phyloP scores from a whole-genome alignment of 768 basidiomycete genomes.

The Hemileccinum rubropunctum region DNA sequence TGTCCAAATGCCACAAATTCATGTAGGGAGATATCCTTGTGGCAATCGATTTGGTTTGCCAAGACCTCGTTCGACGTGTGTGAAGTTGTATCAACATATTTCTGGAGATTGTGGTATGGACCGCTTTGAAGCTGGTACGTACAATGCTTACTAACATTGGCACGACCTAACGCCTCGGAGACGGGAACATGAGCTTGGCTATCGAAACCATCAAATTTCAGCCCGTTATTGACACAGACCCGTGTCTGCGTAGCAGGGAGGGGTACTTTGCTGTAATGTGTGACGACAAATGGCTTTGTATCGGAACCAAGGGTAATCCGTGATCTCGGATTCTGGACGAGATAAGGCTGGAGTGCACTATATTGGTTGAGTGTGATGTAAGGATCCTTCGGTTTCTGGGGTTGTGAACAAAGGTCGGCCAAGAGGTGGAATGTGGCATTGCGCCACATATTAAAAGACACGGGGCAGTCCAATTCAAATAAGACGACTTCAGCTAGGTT shows the following conservation, averaged over 20 bases:
- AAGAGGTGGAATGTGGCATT: slow-evolving; percentile 37
- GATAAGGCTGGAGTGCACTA: slow-evolving; percentile 5
- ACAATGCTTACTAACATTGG: slow-evolving; percentile 24
- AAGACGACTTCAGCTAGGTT: slow-evolving; percentile 29
- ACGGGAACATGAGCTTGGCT: slow-evolving; percentile 8
- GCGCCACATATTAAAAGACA: slow-evolving; percentile 43
- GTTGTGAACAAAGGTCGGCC: slow-evolving; percentile 31
- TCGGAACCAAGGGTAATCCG: slow-evolving; percentile 23
- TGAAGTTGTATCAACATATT: slow-evolving; percentile 34
- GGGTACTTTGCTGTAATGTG: slow-evolving; percentile 8
- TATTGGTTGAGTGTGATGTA: slow-evolving; percentile 17
- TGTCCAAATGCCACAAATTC: slow-evolving; percentile 45
- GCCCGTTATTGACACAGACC: slow-evolving; percentile 35
- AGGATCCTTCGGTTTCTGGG: neutral
- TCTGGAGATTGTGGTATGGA: slow-evolving; percentile 35
- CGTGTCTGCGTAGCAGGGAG: slow-evolving; percentile 9
- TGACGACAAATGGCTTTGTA: slow-evolving; percentile 15
- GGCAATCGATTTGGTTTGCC: slow-evolving; percentile 41
- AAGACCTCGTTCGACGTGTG: slow-evolving; percentile 44
- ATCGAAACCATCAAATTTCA: slow-evolving; percentile 33
- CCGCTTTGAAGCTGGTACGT: slow-evolving; percentile 31
- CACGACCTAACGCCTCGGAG: slow-evolving; percentile 6
- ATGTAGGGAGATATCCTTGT: slow-evolving; percentile 38
- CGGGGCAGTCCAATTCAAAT: slow-evolving; percentile 43
- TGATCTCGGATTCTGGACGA: slow-evolving; percentile 12